These are phyloP conservation scores for Chlorella ohadii DNA, from an alignment of 139 green algal genomes.

Conservation along the genomic window DNA sequence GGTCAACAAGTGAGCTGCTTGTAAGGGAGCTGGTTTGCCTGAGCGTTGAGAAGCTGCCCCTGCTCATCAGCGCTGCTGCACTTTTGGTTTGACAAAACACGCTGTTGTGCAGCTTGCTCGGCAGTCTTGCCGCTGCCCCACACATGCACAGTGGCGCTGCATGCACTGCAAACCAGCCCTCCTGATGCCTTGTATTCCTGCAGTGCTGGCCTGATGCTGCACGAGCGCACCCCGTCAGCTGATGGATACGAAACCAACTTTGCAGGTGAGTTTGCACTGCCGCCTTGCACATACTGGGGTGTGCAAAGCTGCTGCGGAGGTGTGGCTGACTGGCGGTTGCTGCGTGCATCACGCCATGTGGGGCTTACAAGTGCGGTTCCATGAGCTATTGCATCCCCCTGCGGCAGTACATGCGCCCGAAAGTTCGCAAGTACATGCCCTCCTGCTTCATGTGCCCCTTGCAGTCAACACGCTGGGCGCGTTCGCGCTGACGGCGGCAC, in stretches of 20 bases:
- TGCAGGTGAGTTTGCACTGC: neutral
- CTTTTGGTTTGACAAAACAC: too few relatives aligned
- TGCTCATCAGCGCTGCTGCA: too few relatives aligned
- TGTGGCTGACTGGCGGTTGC: neutral
- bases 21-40: too few relatives aligned
- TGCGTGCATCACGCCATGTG: neutral
- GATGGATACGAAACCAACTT: slow-evolving; percentile 64
- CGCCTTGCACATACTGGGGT: too few relatives aligned
- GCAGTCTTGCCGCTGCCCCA: neutral
- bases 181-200: neutral
- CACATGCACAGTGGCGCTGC: too few relatives aligned
- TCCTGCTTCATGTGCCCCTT: neutral
- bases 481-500: slow-evolving; percentile 61
- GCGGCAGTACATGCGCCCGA: neutral
- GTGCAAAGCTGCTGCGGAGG: too few relatives aligned
- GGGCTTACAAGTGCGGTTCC: neutral
- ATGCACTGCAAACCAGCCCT: too few relatives aligned
- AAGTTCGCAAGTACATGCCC: neutral
- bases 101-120: neutral
- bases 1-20: slow-evolving; percentile 75
- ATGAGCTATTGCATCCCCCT: too few relatives aligned
- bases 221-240: slow-evolving; percentile 48
- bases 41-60: too few relatives aligned
- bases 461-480: slow-evolving; percentile 73
- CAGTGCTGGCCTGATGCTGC: slow-evolving; percentile 45